These are phyloP conservation scores for Russula ochroleuca DNA, from an alignment of 768 basidiomycete species.

Conservation along the genomic window DNA sequence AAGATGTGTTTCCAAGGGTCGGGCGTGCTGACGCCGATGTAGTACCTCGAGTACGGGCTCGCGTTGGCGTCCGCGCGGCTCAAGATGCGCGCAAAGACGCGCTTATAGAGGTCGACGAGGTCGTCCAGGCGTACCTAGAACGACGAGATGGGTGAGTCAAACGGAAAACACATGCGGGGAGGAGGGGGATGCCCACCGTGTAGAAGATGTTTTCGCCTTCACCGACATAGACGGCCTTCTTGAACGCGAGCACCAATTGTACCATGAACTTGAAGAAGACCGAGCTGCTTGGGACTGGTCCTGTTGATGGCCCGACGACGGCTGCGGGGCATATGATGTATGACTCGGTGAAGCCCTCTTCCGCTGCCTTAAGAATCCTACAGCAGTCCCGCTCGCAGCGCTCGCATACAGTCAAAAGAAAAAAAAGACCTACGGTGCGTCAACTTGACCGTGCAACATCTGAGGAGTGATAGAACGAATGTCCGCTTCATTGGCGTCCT, in stretches of 20 bases:
- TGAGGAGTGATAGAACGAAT: conserved; percentile 15
- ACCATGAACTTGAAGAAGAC: conserved; percentile 1
- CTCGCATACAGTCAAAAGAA: neutral
- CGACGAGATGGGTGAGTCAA: neutral
- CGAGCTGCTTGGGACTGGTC: neutral
- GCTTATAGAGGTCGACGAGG: conserved; percentile 10
- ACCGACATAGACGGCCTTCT: neutral
- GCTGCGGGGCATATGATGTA: conserved; percentile 17
- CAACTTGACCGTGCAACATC: conserved; percentile 21
- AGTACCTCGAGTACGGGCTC: conserved; percentile 22
- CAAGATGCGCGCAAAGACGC: conserved; percentile 8
- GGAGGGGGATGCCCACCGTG: neutral
- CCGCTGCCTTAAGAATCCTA: conserved; percentile 1
- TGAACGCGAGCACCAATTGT: neutral
- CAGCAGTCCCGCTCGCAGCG: neutral
- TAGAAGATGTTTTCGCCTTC: conserved; percentile 8
- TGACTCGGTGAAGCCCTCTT: conserved; percentile 7
- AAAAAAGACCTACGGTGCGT: conserved; percentile 7
- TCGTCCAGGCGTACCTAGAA: conserved; percentile 17
- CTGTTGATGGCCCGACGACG: conserved; percentile 1
- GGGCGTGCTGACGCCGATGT: conserved; percentile 5
- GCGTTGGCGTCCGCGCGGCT: neutral
- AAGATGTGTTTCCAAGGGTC: conserved; percentile 7
- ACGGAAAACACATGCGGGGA: neutral
- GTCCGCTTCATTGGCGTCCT: conserved; percentile 18